Percentiles rank a stretch among this genome's conserved stretches.
These are phyloP conservation scores for Macadamia integrifolia DNA, from an alignment of 164 flowering plant species.

Conservation along the genomic window DNA sequence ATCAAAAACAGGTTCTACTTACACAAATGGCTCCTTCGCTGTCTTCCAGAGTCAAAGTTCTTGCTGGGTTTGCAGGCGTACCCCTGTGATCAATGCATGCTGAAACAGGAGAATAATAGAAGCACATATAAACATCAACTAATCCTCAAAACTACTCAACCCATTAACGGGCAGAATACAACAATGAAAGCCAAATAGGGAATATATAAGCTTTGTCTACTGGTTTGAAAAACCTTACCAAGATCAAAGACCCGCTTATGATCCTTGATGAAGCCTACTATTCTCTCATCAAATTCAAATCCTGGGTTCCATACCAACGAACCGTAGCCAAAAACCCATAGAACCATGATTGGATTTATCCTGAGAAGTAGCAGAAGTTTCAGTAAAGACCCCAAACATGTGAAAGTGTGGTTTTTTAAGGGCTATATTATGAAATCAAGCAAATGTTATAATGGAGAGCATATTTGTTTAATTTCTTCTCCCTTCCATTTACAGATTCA, in stretches of 20 bases:
- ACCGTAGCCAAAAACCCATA: slow-evolving; percentile 98
- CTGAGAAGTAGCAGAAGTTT: slow-evolving; percentile 16
- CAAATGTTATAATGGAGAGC: too few relatives aligned
- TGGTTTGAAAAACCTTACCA: slow-evolving; percentile 37
- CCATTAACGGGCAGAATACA: not conserved
- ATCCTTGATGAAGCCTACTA: slow-evolving; percentile 80
- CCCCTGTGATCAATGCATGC: slow-evolving; percentile 99
- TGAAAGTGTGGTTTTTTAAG: not conserved
- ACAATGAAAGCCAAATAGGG: not conserved
- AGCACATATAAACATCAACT: too few relatives aligned
- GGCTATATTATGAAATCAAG: too few relatives aligned
- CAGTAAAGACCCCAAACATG: not conserved
- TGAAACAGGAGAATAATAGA: slow-evolving; percentile 21
- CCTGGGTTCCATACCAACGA: slow-evolving; percentile 97
- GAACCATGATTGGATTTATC: slow-evolving; percentile 53
- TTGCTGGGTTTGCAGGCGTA: slow-evolving; percentile 91
- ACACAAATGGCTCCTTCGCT: slow-evolving; percentile 79
- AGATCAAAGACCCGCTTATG: slow-evolving; percentile 86
- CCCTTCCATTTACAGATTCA: too few relatives aligned
- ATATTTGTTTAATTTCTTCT: too few relatives aligned
- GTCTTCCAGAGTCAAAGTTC: slow-evolving; percentile 85
- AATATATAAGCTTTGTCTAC: not conserved
- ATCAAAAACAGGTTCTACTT: slow-evolving; percentile 29
- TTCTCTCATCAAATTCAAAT: slow-evolving; percentile 79
- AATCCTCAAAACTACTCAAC: not conserved